Conservation (phyloP, 345 rosid genomes). For the Atalantia buxifolia region DNA sequence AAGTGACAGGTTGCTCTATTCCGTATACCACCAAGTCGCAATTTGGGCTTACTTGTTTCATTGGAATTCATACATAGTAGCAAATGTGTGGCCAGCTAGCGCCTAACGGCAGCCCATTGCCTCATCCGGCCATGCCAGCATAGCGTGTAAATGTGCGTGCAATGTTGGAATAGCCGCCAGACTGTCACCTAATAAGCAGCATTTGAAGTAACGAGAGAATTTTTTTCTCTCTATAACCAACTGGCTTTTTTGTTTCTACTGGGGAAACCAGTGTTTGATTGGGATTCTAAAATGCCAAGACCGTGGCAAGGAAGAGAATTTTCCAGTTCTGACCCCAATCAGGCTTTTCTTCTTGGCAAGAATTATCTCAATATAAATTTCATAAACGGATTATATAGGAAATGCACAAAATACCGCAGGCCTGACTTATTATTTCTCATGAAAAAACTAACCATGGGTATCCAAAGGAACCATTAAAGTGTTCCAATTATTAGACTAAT, state of each 20-base stretch:
- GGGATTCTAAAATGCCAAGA: no score
- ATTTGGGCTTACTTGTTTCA: neutral
- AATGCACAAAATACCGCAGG: neutral
- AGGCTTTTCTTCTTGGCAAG: neutral
- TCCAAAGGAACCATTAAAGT: slow-evolving; percentile 5
- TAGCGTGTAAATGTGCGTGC: neutral
- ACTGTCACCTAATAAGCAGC: neutral
- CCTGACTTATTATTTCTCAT: neutral
- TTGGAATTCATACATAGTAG: neutral
- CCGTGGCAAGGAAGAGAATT: no score
- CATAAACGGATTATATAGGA: neutral
- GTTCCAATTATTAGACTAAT: slow-evolving; percentile 19
- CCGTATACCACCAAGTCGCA: neutral
- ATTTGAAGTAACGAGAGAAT: neutral
- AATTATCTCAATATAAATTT: neutral
- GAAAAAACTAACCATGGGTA: neutral
- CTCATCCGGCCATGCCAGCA: neutral
- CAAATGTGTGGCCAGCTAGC: neutral
- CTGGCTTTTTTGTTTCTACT: neutral
- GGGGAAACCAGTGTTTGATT: neutral
- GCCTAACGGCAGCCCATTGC: no score
- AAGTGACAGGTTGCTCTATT: no score
- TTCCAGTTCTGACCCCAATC: neutral
- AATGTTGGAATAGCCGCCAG: neutral
- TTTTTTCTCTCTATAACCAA: neutral